Conservation (phyloP, 331 rosid genomes). For the Stylosanthes scabra region DNA sequence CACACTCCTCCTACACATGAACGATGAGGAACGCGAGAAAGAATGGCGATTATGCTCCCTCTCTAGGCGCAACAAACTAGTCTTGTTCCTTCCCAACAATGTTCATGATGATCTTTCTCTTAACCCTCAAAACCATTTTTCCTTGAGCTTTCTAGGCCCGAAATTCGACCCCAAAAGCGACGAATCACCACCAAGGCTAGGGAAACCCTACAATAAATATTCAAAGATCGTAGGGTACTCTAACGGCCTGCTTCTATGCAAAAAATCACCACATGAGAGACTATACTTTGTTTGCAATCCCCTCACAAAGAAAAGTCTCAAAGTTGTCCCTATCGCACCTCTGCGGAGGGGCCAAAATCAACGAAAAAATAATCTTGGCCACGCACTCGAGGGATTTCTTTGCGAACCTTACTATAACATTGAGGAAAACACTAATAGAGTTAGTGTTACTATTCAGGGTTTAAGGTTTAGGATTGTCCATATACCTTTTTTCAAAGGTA, state of each 20-base stretch:
- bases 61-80: conserved; percentile 6
- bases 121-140: conserved; percentile 13
- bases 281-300: conserved; percentile 27
- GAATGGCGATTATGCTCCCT: conserved; percentile 12
- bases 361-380: not conserved
- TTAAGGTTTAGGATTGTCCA: conserved; percentile 20
- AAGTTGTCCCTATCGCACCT: conserved; percentile 21
- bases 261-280: conserved; percentile 4
- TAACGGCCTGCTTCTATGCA: conserved; percentile 37
- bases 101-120: not conserved
- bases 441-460: not conserved
- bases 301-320: conserved; percentile 9
- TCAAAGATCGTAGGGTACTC: conserved; percentile 15
- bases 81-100: not conserved
- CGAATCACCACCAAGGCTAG: not conserved
- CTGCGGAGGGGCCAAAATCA: not conserved
- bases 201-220: not conserved
- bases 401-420: conserved; percentile 21
- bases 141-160: conserved; percentile 9
- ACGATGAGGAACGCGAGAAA: not conserved
- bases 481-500: conserved; percentile 9
- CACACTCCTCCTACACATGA: not conserved
- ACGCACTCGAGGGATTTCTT: conserved; percentile 6
- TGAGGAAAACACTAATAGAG: not conserved
- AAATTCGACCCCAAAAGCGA: conserved; percentile 9